Percentiles rank a stretch among this genome's conserved stretches.
These are phyloP conservation scores for Neurospora sp. DNA, from an alignment of 495 filamentous ascomycete genomes.

Conservation along the genomic window DNA sequence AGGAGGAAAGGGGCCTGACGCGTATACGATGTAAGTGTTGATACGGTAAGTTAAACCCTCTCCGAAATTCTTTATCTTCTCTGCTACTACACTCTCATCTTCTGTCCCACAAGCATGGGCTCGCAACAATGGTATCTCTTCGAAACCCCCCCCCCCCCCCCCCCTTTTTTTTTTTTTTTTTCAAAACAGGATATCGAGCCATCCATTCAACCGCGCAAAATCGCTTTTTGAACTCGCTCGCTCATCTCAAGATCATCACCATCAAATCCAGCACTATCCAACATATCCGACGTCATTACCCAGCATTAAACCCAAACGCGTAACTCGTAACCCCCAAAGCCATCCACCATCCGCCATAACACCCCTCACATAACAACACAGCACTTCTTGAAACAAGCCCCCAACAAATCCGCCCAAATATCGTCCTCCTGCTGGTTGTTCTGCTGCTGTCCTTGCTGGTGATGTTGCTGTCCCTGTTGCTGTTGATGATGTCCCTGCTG, in stretches of 20 bases:
- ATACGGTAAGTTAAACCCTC: background rate
- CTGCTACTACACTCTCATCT: background rate
- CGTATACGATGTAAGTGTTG: background rate
- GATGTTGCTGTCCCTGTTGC: slow-evolving; percentile 6
- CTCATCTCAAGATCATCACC: background rate
- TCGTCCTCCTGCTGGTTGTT: slow-evolving; percentile 42
- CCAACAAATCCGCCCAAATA: slow-evolving; percentile 50
- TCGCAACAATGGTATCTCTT: background rate
- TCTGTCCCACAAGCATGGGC: background rate
- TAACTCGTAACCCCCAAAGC: background rate
- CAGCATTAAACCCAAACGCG: background rate
- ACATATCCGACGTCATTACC: background rate
- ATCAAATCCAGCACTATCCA: background rate
- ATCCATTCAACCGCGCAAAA: background rate
- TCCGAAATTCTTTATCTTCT: background rate
- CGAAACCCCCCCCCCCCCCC: background rate
- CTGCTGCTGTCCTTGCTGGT: slow-evolving; percentile 27
- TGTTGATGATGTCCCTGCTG: slow-evolving; percentile 6
- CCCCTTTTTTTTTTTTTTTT: no score
- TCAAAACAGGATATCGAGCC: background rate
- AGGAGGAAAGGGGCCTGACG: no score
- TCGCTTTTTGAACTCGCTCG: background rate
- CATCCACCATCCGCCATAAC: background rate
- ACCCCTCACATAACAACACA: slow-evolving; percentile 68
- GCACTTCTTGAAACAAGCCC: slow-evolving; percentile 54